Percentiles rank a stretch among this genome's conserved stretches.
These are phyloP conservation scores for Pestalotiopsis sp. DNA, from an alignment of 2,329 filamentous ascomycete genomes.

Conservation along the genomic window DNA sequence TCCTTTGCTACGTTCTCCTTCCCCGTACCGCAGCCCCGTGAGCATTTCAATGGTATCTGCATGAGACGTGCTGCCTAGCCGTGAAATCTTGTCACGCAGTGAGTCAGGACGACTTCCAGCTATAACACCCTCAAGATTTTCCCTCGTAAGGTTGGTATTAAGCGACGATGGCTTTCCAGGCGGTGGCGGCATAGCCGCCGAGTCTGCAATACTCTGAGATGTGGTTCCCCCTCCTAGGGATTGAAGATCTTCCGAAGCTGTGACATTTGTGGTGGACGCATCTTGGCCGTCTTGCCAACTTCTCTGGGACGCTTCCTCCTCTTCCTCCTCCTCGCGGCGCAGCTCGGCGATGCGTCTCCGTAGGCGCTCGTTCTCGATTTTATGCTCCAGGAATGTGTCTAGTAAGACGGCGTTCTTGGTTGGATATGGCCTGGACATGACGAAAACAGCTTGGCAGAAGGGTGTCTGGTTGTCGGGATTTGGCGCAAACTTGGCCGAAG, in stretches of 20 bases:
- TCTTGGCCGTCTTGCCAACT: constrained; percentile 62
- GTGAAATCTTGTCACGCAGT: constrained; percentile 80
- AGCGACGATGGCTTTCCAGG: constrained; percentile 62
- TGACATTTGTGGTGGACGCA: constrained; percentile 46
- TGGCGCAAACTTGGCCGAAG: constrained; percentile 63
- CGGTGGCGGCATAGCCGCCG: constrained; percentile 61
- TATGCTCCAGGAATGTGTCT: constrained; percentile 94
- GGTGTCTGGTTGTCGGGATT: constrained; percentile 64
- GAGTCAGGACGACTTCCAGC: constrained; percentile 70
- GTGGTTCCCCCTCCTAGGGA: constrained; percentile 27
- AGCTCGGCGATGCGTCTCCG: constrained; percentile 82
- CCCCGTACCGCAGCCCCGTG: constrained; percentile 82
- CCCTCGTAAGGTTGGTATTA: constrained; percentile 71
- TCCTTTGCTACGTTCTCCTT: constrained; percentile 84
- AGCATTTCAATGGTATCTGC: constrained; percentile 91
- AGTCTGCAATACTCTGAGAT: constrained; percentile 39
- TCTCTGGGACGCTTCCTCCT: constrained; percentile 69
- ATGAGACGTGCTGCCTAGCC: constrained; percentile 74
- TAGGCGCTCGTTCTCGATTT: constrained; percentile 91
- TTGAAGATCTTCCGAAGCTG: constrained; percentile 47
- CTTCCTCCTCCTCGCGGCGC: constrained; percentile 79
- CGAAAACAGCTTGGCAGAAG: constrained; percentile 86
- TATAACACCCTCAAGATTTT: constrained; percentile 75
- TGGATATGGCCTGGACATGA: constrained; percentile 88
- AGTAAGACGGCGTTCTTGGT: constrained; percentile 82